A percentile compares a stretch with the other conserved stretches of the same genome.
Evolutionary conservation across 2,329 filamentous ascomycete species (phyloP).

Genomic region (Trichoderma asperellum): DNA sequence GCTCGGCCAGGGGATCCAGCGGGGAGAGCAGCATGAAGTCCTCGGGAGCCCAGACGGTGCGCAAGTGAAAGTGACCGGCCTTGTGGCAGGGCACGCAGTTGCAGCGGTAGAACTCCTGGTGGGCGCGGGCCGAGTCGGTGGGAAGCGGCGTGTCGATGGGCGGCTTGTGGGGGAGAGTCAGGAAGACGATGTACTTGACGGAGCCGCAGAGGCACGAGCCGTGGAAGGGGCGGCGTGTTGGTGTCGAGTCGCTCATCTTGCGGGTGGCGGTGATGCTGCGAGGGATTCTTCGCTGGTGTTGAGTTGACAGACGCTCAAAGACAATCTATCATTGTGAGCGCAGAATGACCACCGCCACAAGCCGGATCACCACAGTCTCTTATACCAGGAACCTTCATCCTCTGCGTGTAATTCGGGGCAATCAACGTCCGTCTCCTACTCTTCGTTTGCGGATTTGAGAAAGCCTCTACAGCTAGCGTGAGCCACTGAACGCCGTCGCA

Average conservation of each 20-base stretch:
- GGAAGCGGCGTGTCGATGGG: neutral
- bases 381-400: too few species aligned
- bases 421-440: too few species aligned
- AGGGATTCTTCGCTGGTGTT: too few species aligned
- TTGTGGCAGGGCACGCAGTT: slow-evolving; percentile 15
- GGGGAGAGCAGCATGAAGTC: slow-evolving; percentile 20
- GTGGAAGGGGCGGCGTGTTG: slow-evolving; percentile 14
- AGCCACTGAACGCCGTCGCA: too few species aligned
- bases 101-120: slow-evolving; percentile 20
- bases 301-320: too few species aligned
- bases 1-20: slow-evolving; percentile 14
- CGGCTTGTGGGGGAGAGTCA: slow-evolving; percentile 10
- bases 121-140: neutral
- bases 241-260: slow-evolving; percentile 1
- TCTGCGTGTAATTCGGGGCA: too few species aligned
- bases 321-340: too few species aligned
- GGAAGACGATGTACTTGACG: slow-evolving; percentile 19
- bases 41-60: neutral
- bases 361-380: too few species aligned
- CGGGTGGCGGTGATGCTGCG: neutral
- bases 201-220: slow-evolving; percentile 15
- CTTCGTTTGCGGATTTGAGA: too few species aligned
- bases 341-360: too few species aligned
- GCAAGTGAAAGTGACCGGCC: slow-evolving; percentile 20
- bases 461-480: too few species aligned